Evolutionary conservation across 352 stramenopile genomes (phyloP).

Genomic region (Globisporangium abappressorium): DNA sequence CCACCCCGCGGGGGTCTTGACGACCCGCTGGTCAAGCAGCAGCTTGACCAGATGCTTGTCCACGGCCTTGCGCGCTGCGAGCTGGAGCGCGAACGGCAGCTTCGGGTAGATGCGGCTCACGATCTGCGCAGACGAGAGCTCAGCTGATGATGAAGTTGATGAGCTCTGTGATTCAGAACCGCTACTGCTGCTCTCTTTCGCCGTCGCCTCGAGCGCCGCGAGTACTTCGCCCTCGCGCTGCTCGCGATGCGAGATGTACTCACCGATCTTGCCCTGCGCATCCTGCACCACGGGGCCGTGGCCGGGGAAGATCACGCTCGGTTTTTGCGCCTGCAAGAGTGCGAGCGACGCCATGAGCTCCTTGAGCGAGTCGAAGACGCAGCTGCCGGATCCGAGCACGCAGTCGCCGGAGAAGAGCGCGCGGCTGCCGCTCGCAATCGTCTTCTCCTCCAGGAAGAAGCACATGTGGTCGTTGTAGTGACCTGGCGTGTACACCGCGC

Average conservation of each 20-base stretch:
- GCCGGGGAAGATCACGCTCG: conserved; percentile 63
- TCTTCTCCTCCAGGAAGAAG: conserved; percentile 47
- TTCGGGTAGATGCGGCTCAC: conserved; percentile 51
- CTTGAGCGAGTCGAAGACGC: conserved; percentile 79
- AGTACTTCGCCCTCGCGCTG: conserved; percentile 73
- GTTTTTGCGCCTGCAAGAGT: conserved; percentile 36
- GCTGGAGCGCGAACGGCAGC: conserved; percentile 47
- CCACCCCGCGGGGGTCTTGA: conserved; percentile 2
- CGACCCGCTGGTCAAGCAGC: conserved; percentile 34
- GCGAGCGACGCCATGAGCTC: conserved; percentile 76
- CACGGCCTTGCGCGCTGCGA: conserved; percentile 50
- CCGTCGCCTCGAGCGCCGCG: conserved; percentile 24
- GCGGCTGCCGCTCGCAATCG: neutral
- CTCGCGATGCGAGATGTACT: conserved; percentile 75
- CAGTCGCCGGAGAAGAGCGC: conserved; percentile 84
- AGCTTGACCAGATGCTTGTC: conserved; percentile 71
- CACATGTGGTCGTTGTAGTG: conserved; percentile 86
- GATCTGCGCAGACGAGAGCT: conserved; percentile 44
- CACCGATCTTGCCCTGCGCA: conserved; percentile 61
- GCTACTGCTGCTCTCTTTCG: neutral
- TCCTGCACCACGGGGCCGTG: conserved; percentile 69
- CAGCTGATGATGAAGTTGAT: neutral
- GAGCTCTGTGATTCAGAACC: neutral
- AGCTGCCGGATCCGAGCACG: conserved; percentile 79
- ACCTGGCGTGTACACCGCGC: conserved; percentile 71